Base-by-base conservation (phyloP, 352 stramenopile genomes). In the Globisporangium alternatum region DNA sequence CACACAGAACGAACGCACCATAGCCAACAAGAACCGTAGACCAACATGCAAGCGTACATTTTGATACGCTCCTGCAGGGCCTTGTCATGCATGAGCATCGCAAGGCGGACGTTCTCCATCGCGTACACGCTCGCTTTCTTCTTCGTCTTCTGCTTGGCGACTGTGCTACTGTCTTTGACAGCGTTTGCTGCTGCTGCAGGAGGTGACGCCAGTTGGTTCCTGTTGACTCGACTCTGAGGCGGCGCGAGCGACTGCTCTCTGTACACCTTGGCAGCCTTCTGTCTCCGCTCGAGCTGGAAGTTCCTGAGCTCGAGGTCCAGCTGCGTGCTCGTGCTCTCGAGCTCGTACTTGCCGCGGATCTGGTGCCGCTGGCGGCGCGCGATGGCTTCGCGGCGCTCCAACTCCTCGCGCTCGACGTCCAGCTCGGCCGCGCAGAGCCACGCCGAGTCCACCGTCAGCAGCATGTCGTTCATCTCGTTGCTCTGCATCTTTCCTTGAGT, bases 311-410 rank as follows among this genome's bases (percentile, higher is more conserved):
- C 82, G 7, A 69, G 58, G 30, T 88, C 78, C 28, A 89, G 55
- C 43, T 80, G 82, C 56, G 69, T 62, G 28, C 66, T 66, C 19
- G 73, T 59, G 39, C 56, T 72, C 28, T 77, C 69, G 25, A 84
- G 63, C 64, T 86, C 72, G 60, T 83, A 89, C 60, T 89, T 88
- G 52, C 75, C 74, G 60, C 69, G 60, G 30, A 78, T 48, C 17
- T 70, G 68, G 65, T 98, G 44, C 74, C 91, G 61, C 88, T 98
- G 60, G 79, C 96, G n/a, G 96, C 91, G 15, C 82, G 96, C 21
- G 89, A 98, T 67, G 77, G 98, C 19, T 97, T 98, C 57, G 69
- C 97, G 45, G 80, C 96, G 63, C 98, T 98, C 74, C 98, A 97
- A 68, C 98, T 98, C 72, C 22, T 88, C 80, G 17, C 75, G 72